phyloP scores from a whole-genome alignment of 306 rosid genomes.

The Rosa lucieae region DNA sequence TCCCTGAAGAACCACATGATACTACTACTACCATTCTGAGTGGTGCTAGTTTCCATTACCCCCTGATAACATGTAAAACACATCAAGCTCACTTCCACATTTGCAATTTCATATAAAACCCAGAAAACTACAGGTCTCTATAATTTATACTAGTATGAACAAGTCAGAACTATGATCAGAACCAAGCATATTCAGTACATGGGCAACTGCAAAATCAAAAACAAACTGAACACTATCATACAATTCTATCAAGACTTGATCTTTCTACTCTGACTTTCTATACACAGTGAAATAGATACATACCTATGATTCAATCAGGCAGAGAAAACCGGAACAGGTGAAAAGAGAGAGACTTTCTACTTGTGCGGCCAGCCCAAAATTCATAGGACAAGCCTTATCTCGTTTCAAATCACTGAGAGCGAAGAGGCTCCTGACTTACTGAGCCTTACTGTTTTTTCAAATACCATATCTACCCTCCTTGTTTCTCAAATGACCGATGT shows the following conservation, averaged over 20 bases:
- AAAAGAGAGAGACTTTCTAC: conserved; percentile 11
- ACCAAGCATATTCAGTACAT: neutral
- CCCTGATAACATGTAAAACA: conserved; percentile 31
- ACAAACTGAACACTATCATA: neutral
- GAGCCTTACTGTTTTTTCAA: neutral
- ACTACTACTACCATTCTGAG: conserved; percentile 46
- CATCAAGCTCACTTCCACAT: neutral
- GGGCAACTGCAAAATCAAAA: neutral
- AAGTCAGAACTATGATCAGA: neutral
- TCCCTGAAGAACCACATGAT: conserved; percentile 93
- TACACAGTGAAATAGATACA: neutral
- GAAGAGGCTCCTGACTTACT: neutral
- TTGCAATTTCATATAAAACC: neutral
- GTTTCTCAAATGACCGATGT: neutral
- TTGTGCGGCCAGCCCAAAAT: neutral
- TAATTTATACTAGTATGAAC: neutral
- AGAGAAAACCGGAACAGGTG: neutral
- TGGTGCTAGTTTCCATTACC: conserved; percentile 48
- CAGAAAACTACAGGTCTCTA: neutral
- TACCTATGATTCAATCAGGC: conserved; percentile 24
- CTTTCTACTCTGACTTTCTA: neutral
- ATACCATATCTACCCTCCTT: neutral
- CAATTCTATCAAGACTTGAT: neutral
- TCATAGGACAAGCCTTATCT: conserved; percentile 23
- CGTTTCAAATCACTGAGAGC: neutral